Conservation (phyloP, 2,329 filamentous ascomycete genomes). For the Colletotrichum musicola region DNA sequence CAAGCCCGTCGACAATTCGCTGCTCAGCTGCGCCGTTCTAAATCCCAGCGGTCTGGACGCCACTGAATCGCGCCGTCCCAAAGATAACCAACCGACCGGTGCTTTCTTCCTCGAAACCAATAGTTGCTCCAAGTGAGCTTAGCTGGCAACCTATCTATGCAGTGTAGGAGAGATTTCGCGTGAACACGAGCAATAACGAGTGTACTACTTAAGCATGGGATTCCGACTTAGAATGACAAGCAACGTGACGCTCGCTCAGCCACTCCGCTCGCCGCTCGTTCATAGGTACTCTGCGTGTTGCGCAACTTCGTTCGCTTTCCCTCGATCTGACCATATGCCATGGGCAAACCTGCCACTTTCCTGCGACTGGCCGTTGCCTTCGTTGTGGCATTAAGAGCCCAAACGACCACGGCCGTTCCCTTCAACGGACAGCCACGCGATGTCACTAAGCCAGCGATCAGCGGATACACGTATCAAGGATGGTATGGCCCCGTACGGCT, state of each 20-base stretch:
- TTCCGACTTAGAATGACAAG: neutral
- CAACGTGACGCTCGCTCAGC: neutral
- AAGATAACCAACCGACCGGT: too few relatives aligned
- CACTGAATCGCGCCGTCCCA: neutral
- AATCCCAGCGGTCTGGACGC: neutral
- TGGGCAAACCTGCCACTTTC: neutral
- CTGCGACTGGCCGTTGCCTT: neutral
- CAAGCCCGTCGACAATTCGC: neutral
- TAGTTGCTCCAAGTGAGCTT: too few relatives aligned
- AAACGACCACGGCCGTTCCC: neutral
- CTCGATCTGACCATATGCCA: neutral
- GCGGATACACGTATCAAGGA: constrained; percentile 19
- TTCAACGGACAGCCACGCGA: constrained; percentile 17
- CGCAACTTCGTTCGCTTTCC: neutral
- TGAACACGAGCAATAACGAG: too few relatives aligned
- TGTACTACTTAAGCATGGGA: neutral
- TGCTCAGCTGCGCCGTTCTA: neutral
- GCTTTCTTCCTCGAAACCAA: too few relatives aligned
- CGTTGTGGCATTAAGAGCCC: neutral
- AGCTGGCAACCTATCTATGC: neutral
- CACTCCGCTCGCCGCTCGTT: neutral
- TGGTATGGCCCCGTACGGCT: neutral
- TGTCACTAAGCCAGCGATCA: neutral
- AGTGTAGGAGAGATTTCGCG: neutral
- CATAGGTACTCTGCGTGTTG: neutral